Base-by-base conservation (phyloP, 331 rosid genomes). In the Spiraea crenata region DNA sequence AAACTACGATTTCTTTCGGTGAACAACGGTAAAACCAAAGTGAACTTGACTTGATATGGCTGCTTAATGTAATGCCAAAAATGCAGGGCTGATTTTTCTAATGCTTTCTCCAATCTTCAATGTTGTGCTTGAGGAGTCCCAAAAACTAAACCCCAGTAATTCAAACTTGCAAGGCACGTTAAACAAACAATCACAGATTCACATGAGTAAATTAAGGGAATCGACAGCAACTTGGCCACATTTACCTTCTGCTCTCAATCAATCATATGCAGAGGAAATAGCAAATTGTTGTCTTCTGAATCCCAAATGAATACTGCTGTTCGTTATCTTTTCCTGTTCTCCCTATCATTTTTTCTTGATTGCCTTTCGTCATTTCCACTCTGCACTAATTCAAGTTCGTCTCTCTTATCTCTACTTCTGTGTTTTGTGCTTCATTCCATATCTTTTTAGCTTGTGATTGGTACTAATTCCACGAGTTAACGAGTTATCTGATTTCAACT, bases 51-150 rank as follows among this genome's bases (percentile, higher is more conserved):
- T 71, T 57, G 71, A 38, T 66, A 66, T 31, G 57, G 72, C 79
- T 63, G 71, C 73, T 46, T 50, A 25, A 34, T 39, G 17, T 67
- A 61, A 67, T 72, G 49, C 11, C 10, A 67, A 50, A 1, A 1
- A 25, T 25, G 7, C 5, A 7, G 6, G 58, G 16, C 42, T 15
- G 16, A 25, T 34, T 9, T 9, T 47, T 14, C 44, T 35, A 11
- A 47, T 31, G 45, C 57, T 47, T 47, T 8, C 57, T 65, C 25
- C 39, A 20, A 10, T 25, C 34, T 56, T 55, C 57, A 8, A 54
- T 49, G 4, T 39, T 3, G 16, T 66, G 71, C 48, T 48, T 63
- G 67, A 67, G 75, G 56, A 75, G 67, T 64, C 74, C 75, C n/a
- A 68, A 41, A 46, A 44, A 3, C 48, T 50, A 77, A 59, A 65